A percentile compares a stretch with the other conserved stretches of the same genome.
Conservation (phyloP, 345 rosid species). For the Stellera chamaejasme region DNA sequence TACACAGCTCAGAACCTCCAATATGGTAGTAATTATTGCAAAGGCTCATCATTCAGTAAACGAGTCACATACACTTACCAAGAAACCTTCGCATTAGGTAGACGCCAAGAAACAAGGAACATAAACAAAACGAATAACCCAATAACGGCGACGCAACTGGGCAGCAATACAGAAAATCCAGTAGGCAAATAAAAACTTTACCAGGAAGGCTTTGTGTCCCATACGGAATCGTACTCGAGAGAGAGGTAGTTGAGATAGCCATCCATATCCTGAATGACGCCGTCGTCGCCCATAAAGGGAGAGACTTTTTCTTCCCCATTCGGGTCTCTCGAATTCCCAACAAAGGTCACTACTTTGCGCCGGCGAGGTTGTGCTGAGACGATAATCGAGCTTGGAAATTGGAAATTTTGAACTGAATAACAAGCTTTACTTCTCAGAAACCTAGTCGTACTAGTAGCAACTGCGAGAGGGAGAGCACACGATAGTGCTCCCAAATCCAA, state of each 20-base stretch:
- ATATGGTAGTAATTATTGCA: no score
- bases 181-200: slow-evolving; percentile 12
- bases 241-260: slow-evolving; percentile 78
- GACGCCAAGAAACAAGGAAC: neutral
- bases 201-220: slow-evolving; percentile 99
- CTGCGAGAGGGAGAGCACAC: slow-evolving; percentile 19
- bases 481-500: slow-evolving; percentile 20
- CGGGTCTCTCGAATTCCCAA: slow-evolving; percentile 31
- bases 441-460: slow-evolving; percentile 10
- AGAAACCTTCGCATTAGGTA: no score
- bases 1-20: no score
- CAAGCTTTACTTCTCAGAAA: neutral
- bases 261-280: slow-evolving; percentile 76
- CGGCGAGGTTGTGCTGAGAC: slow-evolving; percentile 5
- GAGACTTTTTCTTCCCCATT: slow-evolving; percentile 27
- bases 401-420: slow-evolving; percentile 9
- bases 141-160: no score
- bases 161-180: neutral
- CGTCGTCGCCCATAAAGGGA: slow-evolving; percentile 55
- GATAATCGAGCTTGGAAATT: neutral
- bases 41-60: no score
- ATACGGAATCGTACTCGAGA: slow-evolving; percentile 93
- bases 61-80: no score
- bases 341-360: slow-evolving; percentile 25
- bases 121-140: neutral